Evolutionary conservation across 2,329 filamentous ascomycete genomes (phyloP).

Genomic region (Bisporella sp.): DNA sequence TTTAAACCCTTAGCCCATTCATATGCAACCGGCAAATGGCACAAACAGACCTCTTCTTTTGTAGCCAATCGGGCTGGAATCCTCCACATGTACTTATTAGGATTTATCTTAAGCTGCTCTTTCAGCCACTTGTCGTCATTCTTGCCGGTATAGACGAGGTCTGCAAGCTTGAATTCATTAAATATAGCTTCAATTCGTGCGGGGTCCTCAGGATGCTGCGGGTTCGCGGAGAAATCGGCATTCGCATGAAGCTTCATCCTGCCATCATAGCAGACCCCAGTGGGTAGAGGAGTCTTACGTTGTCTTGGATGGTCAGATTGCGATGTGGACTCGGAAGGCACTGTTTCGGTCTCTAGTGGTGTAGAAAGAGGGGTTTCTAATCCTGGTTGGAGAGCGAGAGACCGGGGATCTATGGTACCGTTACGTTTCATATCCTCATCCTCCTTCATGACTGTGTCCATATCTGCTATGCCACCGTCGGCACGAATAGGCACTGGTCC

Average conservation of each 20-base stretch:
- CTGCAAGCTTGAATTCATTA: slow-evolving; percentile 75
- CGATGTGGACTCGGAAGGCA: slow-evolving; percentile 5
- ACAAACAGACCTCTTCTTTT: slow-evolving; percentile 69
- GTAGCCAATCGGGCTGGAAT: slow-evolving; percentile 76
- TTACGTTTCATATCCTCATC: slow-evolving; percentile 11
- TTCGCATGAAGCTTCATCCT: slow-evolving; percentile 96
- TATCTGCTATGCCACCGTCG: background rate
- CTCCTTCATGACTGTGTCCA: slow-evolving; percentile 16
- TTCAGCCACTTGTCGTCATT: slow-evolving; percentile 41
- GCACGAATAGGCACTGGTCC: slow-evolving; percentile 2
- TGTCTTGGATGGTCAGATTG: too few species aligned
- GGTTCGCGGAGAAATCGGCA: slow-evolving; percentile 62
- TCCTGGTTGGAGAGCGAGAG: slow-evolving; percentile 10
- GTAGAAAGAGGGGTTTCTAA: slow-evolving; percentile 5
- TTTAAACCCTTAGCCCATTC: slow-evolving; percentile 63
- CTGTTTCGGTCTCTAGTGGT: slow-evolving; percentile 6
- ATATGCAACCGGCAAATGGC: slow-evolving; percentile 73
- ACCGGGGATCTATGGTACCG: slow-evolving; percentile 20
- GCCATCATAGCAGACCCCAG: slow-evolving; percentile 82
- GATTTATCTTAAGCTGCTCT: slow-evolving; percentile 43
- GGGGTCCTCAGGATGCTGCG: slow-evolving; percentile 92
- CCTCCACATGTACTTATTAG: slow-evolving; percentile 61
- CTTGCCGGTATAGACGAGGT: slow-evolving; percentile 61
- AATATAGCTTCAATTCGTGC: slow-evolving; percentile 89
- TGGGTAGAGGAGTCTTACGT: slow-evolving; percentile 42